These are phyloP conservation scores for Acanthamoeba culbertsoni DNA, from an alignment of 208 protist genomes.

Conservation along the genomic window DNA sequence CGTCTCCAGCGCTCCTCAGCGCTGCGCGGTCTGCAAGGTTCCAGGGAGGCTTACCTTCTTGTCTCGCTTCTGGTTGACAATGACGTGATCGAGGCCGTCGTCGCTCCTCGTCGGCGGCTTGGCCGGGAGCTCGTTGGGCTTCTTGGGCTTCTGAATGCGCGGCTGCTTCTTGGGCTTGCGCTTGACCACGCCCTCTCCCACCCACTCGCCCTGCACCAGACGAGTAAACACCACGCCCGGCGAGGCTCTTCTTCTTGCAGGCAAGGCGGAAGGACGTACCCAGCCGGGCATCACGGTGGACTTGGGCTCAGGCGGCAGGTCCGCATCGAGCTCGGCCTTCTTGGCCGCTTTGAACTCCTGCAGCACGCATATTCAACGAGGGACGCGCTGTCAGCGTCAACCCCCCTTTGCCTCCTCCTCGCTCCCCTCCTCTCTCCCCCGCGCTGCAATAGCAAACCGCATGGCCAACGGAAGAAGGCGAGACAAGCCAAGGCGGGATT, in stretches of 20 bases:
- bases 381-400: no score
- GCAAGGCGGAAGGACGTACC: not conserved
- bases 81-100: slow-evolving; percentile 43
- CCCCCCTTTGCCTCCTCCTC: no score
- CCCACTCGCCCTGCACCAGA: slow-evolving; percentile 7
- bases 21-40: no score
- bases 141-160: slow-evolving; percentile 48
- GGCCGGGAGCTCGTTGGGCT: not conserved
- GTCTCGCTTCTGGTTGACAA: slow-evolving; percentile 63
- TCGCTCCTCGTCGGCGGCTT: slow-evolving; percentile 16
- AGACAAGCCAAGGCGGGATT: no score
- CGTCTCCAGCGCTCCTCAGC: not conserved
- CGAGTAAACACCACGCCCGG: not conserved
- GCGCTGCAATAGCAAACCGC: no score
- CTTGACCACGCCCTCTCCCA: slow-evolving; percentile 5
- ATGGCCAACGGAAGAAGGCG: no score
- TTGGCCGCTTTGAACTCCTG: slow-evolving; percentile 50
- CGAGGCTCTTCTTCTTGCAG: not conserved
- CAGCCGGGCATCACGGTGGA: slow-evolving; percentile 25
- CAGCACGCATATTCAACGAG: not conserved
- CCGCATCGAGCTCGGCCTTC: not conserved
- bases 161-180: not conserved
- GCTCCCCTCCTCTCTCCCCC: no score
- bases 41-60: not conserved
- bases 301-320: not conserved